A percentile compares a stretch with the other conserved stretches of the same genome.
Conservation (phyloP, 495 filamentous ascomycete species). For the Hypoxylon perforatum region DNA sequence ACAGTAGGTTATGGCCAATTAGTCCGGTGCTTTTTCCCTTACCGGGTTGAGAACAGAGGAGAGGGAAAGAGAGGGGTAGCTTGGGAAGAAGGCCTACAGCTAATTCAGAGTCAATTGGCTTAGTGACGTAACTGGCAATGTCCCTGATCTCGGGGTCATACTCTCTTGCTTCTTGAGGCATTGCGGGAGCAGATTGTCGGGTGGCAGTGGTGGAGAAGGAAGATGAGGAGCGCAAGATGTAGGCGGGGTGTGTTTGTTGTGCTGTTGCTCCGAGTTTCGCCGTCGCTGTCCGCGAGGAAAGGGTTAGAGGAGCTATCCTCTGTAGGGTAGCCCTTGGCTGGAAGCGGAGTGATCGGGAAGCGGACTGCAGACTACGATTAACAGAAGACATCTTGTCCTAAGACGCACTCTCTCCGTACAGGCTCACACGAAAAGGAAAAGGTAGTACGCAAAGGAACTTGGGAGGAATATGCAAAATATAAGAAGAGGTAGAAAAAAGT, state of each 20-base stretch:
- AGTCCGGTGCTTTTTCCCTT: slow-evolving; percentile 21
- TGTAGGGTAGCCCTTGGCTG: slow-evolving; percentile 37
- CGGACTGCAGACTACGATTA: slow-evolving; percentile 46
- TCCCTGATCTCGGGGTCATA: slow-evolving; percentile 94
- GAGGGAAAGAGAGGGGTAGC: slow-evolving; percentile 1
- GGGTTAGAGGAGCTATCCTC: slow-evolving; percentile 25
- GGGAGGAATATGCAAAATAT: neutral
- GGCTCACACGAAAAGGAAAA: slow-evolving; percentile 15
- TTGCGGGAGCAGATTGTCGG: slow-evolving; percentile 62
- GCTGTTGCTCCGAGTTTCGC: slow-evolving; percentile 42
- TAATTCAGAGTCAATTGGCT: slow-evolving; percentile 88
- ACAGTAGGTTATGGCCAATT: slow-evolving; percentile 43
- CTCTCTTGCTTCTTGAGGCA: slow-evolving; percentile 63
- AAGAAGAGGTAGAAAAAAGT: no score
- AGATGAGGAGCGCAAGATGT: slow-evolving; percentile 27
- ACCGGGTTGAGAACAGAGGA: neutral
- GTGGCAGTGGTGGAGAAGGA: slow-evolving; percentile 68
- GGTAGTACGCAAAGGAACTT: neutral
- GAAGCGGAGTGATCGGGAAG: slow-evolving; percentile 48
- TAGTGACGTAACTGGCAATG: slow-evolving; percentile 92
- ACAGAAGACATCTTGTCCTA: slow-evolving; percentile 46
- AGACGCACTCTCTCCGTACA: slow-evolving; percentile 5
- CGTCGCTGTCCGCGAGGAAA: slow-evolving; percentile 30
- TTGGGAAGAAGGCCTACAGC: slow-evolving; percentile 70
- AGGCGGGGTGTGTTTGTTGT: slow-evolving; percentile 24